Conservation (phyloP, 352 stramenopile genomes). For the Blastocystis sp. region DNA sequence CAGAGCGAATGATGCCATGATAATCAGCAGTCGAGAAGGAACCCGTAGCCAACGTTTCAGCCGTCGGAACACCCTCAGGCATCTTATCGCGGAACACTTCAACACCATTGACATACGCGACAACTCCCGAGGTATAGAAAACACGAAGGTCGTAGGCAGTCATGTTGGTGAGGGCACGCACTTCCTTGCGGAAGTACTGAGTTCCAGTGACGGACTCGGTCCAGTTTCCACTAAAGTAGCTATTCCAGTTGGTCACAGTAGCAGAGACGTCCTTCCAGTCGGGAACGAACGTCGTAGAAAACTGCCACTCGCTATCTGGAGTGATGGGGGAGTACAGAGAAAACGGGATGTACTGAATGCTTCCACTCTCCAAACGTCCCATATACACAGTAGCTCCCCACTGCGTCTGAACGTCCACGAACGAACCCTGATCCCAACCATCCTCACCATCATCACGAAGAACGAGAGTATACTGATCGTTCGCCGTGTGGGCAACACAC, state of each 20-base stretch:
- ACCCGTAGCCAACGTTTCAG: not conserved
- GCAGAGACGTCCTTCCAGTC: not conserved
- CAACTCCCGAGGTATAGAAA: not conserved
- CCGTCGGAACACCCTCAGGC: not conserved
- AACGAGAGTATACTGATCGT: not conserved
- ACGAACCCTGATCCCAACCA: not conserved
- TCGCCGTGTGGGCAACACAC: not conserved
- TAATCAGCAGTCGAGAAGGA: not conserved
- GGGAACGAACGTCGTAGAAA: not conserved
- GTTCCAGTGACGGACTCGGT: not conserved
- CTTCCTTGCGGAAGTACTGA: not conserved
- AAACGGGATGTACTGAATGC: not conserved
- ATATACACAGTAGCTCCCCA: not conserved
- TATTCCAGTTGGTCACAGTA: not conserved
- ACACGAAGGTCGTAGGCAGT: not conserved
- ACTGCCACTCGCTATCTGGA: not conserved
- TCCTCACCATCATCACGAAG: not conserved
- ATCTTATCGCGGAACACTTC: constrained; percentile 31
- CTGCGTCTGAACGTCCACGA: not conserved
- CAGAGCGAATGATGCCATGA: not conserved
- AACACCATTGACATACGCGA: constrained; percentile 27
- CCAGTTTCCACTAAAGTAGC: not conserved
- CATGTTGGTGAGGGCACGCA: not conserved
- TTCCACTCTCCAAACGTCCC: not conserved
- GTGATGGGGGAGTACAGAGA: not conserved